A percentile compares a stretch with the other conserved stretches of the same genome.
phyloP scores from a whole-genome alignment of 108 stramenopile genomes.

The Cyclotella kingstonii region DNA sequence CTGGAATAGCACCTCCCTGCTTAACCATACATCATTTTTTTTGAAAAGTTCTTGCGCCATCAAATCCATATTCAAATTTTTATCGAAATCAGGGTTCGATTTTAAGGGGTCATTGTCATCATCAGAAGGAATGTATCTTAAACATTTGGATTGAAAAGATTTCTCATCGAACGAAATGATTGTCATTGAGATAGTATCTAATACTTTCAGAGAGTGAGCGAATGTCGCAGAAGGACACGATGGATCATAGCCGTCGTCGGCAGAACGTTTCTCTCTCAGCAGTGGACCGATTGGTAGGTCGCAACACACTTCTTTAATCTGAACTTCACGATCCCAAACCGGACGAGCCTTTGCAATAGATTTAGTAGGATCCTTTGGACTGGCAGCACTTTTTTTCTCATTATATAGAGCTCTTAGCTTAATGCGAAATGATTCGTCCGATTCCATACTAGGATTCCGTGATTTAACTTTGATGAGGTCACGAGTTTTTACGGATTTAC shows the following conservation, averaged over 20 bases:
- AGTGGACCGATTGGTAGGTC: not conserved
- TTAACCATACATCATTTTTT: slow-evolving; percentile 2
- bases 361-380: slow-evolving; percentile 2
- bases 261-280: not conserved
- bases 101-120: not conserved
- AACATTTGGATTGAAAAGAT: not conserved
- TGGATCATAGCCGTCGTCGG: not conserved
- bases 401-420: slow-evolving; percentile 8
- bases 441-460: not conserved
- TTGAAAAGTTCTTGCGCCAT: slow-evolving; percentile 15
- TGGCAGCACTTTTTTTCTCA: slow-evolving; percentile 1
- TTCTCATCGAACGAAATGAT: slow-evolving; percentile 11
- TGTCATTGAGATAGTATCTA: not conserved
- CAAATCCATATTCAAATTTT: slow-evolving; percentile 4
- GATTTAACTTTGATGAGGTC: slow-evolving; percentile 5
- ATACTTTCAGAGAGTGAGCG: slow-evolving; percentile 3
- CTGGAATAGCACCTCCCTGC: slow-evolving; percentile 5
- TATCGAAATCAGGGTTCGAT: slow-evolving; percentile 3
- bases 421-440: not conserved
- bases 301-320: slow-evolving; percentile 8
- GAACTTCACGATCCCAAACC: slow-evolving; percentile 7
- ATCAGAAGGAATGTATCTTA: not conserved
- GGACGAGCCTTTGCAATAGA: slow-evolving; percentile 8
- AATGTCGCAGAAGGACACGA: slow-evolving; percentile 1
- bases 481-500: slow-evolving; percentile 9